Conservation (phyloP, 495 filamentous ascomycete genomes). For the Jackrogersella minutella region DNA sequence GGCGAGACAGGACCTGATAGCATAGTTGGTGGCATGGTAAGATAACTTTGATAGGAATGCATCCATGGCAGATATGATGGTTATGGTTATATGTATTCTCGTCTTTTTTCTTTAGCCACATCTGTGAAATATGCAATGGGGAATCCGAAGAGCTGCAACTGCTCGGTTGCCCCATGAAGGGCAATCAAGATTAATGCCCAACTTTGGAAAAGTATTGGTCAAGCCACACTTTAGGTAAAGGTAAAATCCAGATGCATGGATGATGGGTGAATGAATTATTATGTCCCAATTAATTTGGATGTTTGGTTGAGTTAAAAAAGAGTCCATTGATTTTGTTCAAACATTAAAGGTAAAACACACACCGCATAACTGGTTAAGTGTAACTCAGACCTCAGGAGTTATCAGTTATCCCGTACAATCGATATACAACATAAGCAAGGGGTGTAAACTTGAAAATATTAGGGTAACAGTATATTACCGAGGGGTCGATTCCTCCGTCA, state of each 20-base stretch:
- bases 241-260: background rate
- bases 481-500: conserved; percentile 25
- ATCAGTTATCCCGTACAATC: too few species aligned
- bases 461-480: conserved; percentile 1
- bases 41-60: conserved; percentile 73
- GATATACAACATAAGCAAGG: too few species aligned
- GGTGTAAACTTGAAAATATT: background rate
- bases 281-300: conserved; percentile 1
- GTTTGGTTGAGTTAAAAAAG: too few species aligned
- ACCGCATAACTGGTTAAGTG: background rate
- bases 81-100: conserved; percentile 12
- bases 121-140: conserved; percentile 10
- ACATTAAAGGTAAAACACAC: background rate
- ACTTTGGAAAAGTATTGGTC: conserved; percentile 3
- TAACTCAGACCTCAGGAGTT: too few species aligned
- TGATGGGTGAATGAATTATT: too few species aligned
- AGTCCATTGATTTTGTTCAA: conserved; percentile 1
- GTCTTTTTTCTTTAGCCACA: conserved; percentile 1
- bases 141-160: too few species aligned
- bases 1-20: conserved; percentile 87
- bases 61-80: conserved; percentile 67
- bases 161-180: conserved; percentile 26
- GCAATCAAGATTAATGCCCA: conserved; percentile 15
- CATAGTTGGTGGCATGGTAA: conserved; percentile 86
- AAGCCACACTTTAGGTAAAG: conserved; percentile 9